A percentile compares a stretch with the other conserved stretches of the same genome.
Evolutionary conservation across 1,139 yeast species (phyloP).

Genomic region (Lodderomyces orthopsilosis): DNA sequence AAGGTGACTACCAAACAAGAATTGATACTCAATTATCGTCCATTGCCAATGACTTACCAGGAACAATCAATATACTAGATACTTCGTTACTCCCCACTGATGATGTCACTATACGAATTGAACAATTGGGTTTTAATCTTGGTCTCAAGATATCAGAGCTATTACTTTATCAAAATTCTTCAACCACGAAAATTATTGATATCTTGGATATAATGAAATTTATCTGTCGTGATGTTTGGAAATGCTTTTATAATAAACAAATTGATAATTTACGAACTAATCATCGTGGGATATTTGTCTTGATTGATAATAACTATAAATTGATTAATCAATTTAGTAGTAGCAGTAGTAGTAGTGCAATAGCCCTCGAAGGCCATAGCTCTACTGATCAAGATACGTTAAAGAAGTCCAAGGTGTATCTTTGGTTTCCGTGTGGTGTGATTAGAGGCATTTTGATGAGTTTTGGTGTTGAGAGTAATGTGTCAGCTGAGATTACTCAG

Average conservation of each 20-base stretch:
- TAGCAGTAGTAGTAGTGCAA: too few species aligned
- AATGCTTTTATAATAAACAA: slow-evolving; percentile 72
- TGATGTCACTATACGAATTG: slow-evolving; percentile 59
- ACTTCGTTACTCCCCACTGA: slow-evolving; percentile 39
- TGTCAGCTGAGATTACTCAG: slow-evolving; percentile 63
- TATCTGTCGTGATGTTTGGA: slow-evolving; percentile 91
- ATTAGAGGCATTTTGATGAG: slow-evolving; percentile 76
- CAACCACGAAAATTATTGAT: slow-evolving; percentile 51
- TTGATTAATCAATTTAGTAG: slow-evolving; percentile 57
- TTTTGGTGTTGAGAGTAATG: slow-evolving; percentile 65
- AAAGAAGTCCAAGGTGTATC: slow-evolving; percentile 49
- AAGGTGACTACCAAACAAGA: slow-evolving; percentile 16
- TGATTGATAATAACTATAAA: slow-evolving; percentile 65
- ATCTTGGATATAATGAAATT: slow-evolving; percentile 84
- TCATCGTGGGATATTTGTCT: slow-evolving; percentile 81
- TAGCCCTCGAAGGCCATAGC: too few species aligned
- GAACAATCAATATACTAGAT: slow-evolving; percentile 41
- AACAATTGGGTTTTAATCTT: slow-evolving; percentile 67
- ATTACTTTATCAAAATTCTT: slow-evolving; percentile 52
- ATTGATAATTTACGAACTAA: slow-evolving; percentile 91
- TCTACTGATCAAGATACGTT: slow-evolving; percentile 39
- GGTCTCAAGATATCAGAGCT: slow-evolving; percentile 76
- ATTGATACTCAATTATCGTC: slow-evolving; percentile 24
- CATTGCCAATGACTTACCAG: slow-evolving; percentile 33
- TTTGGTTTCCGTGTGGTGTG: slow-evolving; percentile 83